Conservation (phyloP, 345 rosid species). For the Sisymbrium altissimum region DNA sequence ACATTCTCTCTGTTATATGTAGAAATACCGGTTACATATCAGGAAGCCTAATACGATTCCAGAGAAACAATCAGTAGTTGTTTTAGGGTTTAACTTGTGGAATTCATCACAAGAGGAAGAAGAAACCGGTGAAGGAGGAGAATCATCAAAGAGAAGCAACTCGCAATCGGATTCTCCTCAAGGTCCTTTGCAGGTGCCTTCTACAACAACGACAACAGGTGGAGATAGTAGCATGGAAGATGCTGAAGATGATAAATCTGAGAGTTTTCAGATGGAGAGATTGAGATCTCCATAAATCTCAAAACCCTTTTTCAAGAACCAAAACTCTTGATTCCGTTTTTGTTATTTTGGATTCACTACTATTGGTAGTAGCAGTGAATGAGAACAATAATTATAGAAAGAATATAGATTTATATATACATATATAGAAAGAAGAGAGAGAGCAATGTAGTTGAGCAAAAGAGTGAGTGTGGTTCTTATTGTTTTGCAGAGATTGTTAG, state of each 20-base stretch:
- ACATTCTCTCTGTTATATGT: slow-evolving; percentile 20
- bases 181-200: slow-evolving; percentile 65
- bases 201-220: slow-evolving; percentile 39
- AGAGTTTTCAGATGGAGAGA: slow-evolving; percentile 45
- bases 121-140: slow-evolving; percentile 33
- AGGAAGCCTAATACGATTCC: slow-evolving; percentile 44
- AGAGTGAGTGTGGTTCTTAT: slow-evolving; percentile 13
- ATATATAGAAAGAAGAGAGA: neutral
- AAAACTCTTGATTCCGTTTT: slow-evolving; percentile 1
- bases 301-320: slow-evolving; percentile 46
- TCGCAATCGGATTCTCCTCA: slow-evolving; percentile 73
- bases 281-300: slow-evolving; percentile 40
- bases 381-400: slow-evolving; percentile 28
- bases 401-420: neutral
- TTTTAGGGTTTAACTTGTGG: slow-evolving; percentile 59
- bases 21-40: slow-evolving; percentile 84
- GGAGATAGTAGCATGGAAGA: slow-evolving; percentile 80
- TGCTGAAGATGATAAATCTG: slow-evolving; percentile 68
- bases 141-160: slow-evolving; percentile 48
- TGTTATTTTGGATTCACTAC: slow-evolving; percentile 21
- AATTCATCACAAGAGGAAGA: slow-evolving; percentile 46
- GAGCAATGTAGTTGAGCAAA: slow-evolving; percentile 8
- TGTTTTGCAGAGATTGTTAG: slow-evolving; percentile 12
- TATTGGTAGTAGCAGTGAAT: slow-evolving; percentile 15
- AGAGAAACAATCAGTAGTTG: slow-evolving; percentile 48